Evolutionary conservation across 805 yeast species (phyloP).

Genomic region (Candida awuae): DNA sequence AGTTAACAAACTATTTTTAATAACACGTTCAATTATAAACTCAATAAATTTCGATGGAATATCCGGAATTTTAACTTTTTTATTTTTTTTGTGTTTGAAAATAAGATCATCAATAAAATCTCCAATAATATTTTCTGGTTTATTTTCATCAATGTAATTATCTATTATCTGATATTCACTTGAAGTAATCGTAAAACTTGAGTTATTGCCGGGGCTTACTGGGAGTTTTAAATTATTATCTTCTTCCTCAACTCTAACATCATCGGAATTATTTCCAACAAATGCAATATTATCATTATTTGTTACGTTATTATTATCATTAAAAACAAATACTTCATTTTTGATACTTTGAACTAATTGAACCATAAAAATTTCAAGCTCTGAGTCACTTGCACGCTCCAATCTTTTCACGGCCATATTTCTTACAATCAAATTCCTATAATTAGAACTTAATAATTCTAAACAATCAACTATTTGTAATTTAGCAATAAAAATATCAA

Average conservation of each 20-base stretch:
- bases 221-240: constrained; percentile 6
- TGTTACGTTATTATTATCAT: constrained; percentile 4
- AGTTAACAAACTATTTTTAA: constrained; percentile 58
- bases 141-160: constrained; percentile 16
- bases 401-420: constrained; percentile 84
- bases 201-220: constrained; percentile 11
- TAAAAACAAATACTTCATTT: constrained; percentile 45
- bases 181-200: constrained; percentile 22
- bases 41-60: constrained; percentile 55
- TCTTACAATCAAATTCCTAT: constrained; percentile 64
- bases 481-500: constrained; percentile 27
- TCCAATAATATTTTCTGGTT: constrained; percentile 14
- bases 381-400: constrained; percentile 69
- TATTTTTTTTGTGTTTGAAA: constrained; percentile 10
- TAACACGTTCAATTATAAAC: constrained; percentile 67
- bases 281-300: constrained; percentile 6
- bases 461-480: constrained; percentile 36
- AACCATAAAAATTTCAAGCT: constrained; percentile 69
- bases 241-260: constrained; percentile 12
- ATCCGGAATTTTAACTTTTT: constrained; percentile 14
- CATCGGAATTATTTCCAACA: constrained; percentile 1
- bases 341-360: constrained; percentile 90
- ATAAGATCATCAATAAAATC: constrained; percentile 20
- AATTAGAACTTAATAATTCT: constrained; percentile 74
- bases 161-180: constrained; percentile 30